Evolutionary conservation across 805 yeast species (phyloP).

Genomic region (Yarrowia sp.): DNA sequence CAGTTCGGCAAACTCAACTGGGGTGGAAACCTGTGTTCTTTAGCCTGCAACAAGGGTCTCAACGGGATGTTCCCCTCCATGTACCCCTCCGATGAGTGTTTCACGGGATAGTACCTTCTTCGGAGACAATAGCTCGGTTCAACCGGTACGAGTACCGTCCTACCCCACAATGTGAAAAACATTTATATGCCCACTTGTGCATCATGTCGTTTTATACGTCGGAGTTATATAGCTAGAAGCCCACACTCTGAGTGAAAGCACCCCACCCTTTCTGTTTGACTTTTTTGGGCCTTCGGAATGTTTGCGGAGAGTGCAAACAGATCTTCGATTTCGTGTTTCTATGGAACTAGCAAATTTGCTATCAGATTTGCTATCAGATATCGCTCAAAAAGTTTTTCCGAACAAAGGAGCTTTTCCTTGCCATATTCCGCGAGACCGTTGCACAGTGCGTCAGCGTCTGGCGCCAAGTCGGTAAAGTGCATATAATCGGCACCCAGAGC

Average conservation of each 20-base stretch:
- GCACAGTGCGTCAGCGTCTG: neutral
- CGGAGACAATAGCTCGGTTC: neutral
- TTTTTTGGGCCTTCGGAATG: neutral
- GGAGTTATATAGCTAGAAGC: neutral
- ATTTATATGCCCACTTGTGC: neutral
- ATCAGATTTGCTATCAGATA: neutral
- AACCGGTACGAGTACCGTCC: neutral
- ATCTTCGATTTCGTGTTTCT: neutral
- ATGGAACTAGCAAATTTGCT: too few species aligned
- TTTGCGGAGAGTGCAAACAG: neutral
- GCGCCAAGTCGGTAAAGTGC: conserved; percentile 5
- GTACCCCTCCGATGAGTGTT: conserved; percentile 1
- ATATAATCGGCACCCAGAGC: neutral
- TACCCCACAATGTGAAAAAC: neutral
- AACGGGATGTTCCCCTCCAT: neutral
- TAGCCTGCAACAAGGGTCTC: neutral
- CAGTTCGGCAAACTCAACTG: neutral
- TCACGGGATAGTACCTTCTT: neutral
- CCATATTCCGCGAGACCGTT: neutral
- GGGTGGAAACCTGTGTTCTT: too few species aligned
- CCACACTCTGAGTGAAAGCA: neutral
- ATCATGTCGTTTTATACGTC: neutral
- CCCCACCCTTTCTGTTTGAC: neutral
- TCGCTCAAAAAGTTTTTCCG: neutral
- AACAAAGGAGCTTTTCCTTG: too few species aligned